Evolutionary conservation across 2,329 filamentous ascomycete genomes (phyloP), one percentile per base, ranked within the genome.

Genomic region (Aureobasidium pullulans): DNA sequence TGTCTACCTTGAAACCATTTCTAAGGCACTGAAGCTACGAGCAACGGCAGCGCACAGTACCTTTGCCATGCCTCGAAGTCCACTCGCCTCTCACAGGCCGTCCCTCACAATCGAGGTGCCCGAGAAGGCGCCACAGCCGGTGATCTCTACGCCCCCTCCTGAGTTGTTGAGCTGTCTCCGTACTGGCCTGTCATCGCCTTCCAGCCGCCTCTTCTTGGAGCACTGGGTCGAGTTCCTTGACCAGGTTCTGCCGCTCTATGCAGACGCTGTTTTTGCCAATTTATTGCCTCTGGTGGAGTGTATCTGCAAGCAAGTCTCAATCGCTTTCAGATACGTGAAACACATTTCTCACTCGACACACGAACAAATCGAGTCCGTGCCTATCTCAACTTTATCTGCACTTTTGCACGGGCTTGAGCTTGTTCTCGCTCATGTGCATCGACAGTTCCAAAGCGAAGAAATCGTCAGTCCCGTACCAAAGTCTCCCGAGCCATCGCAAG

Each of bases 321-420:
- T 76, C 50, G 88, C 86, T 0, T 96, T 96, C 71, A 77, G 81
- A 23, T 82, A 84, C 47, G 78, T 97, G 6, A 84, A 87, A 65
- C 74, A 73, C 9, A 83, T 84, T 0, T 93, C 92, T 66, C 50
- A 39, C 15, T 29, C 44, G 36, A 60, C 62, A 3, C 46, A 61
- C 13, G 54, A 65, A 9, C 65, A 69, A n/a, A 69, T 71, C 29
- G 37, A 57, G 23, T 63, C 65, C 2, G 66, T 68, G 6, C 62
- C 62, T 13, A 60, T 59, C 32, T 82, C 87, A 0, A 89, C 87
- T 0, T 74, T 93, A 1, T 90, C 95, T 49, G 86, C 88, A n/a
- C 78, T 99, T 1, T 79, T 99, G n/a, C 93, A 95, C 64, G 94
- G 90, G 0, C 80, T 99, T 1, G 94, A 99, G 72, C 90, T 95